Conservation (phyloP, 257 asterid species). For the Petunia secreta region DNA sequence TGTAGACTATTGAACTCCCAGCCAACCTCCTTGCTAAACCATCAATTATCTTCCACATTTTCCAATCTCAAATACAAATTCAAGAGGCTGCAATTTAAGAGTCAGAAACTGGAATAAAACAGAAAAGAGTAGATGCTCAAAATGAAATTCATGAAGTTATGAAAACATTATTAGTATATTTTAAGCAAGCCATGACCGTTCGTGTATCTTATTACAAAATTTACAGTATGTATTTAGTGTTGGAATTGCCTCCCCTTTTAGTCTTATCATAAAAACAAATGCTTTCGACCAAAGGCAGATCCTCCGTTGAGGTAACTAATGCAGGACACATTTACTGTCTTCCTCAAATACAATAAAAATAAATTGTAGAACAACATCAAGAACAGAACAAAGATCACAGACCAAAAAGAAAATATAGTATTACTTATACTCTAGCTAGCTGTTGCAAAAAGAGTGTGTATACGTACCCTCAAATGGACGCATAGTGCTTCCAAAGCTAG, state of each 20-base stretch:
- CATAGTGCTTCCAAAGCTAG: neutral
- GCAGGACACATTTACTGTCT: too few species aligned
- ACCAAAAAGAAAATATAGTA: neutral
- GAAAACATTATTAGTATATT: too few species aligned
- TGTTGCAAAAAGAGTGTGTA: neutral
- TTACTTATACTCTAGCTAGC: too few species aligned
- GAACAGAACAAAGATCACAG: neutral
- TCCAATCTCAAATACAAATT: neutral
- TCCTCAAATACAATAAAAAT: neutral
- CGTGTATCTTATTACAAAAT: too few species aligned
- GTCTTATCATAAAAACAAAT: too few species aligned
- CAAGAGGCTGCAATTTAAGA: neutral
- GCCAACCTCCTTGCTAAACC: neutral
- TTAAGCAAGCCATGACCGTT: too few species aligned
- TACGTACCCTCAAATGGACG: neutral
- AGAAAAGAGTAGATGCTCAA: neutral
- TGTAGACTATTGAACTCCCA: slow-evolving; percentile 25
- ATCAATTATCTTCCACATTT: neutral
- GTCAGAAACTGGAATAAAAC: slow-evolving; percentile 6
- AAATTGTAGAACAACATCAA: neutral
- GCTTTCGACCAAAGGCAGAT: too few species aligned
- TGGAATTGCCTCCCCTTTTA: too few species aligned
- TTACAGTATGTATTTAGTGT: too few species aligned
- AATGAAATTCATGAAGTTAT: too few species aligned
- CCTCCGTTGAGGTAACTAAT: too few species aligned